Base-by-base conservation (phyloP, 352 stramenopile species). In the Globisporangium sylvaticum region DNA sequence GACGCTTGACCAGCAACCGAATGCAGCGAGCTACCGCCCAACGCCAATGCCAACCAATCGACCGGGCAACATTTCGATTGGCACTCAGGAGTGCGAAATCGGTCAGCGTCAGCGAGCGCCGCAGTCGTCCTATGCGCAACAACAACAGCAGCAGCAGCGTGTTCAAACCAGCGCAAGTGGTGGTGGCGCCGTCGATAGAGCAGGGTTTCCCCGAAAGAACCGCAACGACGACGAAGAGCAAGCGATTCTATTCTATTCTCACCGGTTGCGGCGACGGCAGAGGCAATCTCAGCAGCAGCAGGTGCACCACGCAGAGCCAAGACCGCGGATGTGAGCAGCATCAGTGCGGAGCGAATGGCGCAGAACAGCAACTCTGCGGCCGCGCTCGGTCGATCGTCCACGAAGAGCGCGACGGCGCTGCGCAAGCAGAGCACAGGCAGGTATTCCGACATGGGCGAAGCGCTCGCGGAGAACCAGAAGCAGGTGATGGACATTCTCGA, bases 401-500 rank as follows among this genome's bases (percentile, higher is more conserved):
- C 58, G 59, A 69, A 39, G 50, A 72, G 59, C 57, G 68, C 66
- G 9, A 44, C 61, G 0, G 52, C 66, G 12, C 69, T 66, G 34
- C 66, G 72, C 15, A 63, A 68, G 44, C 42, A 37, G 44, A 66
- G 68, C 12, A 69, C 65, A 8, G 61, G 65, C 20, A 72, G 72
- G 52, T 80, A 79, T 64, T 42, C 70, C n/a, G 79, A 88, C 57
- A 69, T 83, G 78, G 74, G 79, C 32, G 79, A 87, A 20, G 74
- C 73, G 27, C 67, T 84, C 37, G 60, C 65, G 0, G 78, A 84
- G 55, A 84, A 81, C 58, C 81, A 90, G n/a, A 78, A 74, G 62
- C 78, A 88, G 69, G 78, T 88, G 58, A 60, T 71, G 2, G 68
- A 86, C 12, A 79, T 90, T 27, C 61, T 88, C 24, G 74, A 83